Evolutionary conservation across 306 rosid genomes (phyloP), one percentile per base, ranked within the genome.

Genomic region (Vachellia collinsii): DNA sequence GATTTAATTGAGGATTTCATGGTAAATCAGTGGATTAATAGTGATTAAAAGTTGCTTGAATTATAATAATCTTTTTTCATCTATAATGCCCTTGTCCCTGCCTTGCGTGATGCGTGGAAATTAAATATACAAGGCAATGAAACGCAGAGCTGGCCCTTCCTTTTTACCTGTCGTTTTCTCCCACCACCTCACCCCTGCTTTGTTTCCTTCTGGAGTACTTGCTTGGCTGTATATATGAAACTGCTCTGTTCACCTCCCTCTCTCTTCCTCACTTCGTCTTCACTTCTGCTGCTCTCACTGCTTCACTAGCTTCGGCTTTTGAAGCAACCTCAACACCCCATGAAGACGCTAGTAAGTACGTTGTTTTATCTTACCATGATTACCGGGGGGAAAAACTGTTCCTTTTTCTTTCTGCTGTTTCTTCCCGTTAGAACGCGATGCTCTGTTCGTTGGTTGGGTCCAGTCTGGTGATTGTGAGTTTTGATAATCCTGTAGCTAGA

Each of bases 271-370:
- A 16, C 50, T n/a, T 48, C 29, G n/a, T 16, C 19, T 59, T 58
- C 7, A 16, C 34, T 34, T 19, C 65, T 75, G 6, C 19, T 83
- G n/a, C 50, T 54, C 47, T 39, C n/a, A 13, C 71, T 38, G 82
- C 38, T 84, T 68, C 36, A 68, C 53, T 68, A 0, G 19, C 73
- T 68, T 9, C 72, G 14, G 8, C 34, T 41, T 10, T 23, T 41
- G 50, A 68, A 68, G 34, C 29, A 16, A 19, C 47, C 25, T 0
- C 23, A 53, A 41, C 43, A 67, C 13, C 76, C 79, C 43, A 86
- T 86, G 89, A 83, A 83, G 83, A 80, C 76, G 79, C 85, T 80
- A 86, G 89, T 86, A 80, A 86, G 89, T 83, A 86, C 87, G 89
- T 86, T 86, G 80, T 74, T 80, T 74, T 56, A 22, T 39, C 78